phyloP scores from a whole-genome alignment of 305 asterid genomes.

The Withania somnifera region DNA sequence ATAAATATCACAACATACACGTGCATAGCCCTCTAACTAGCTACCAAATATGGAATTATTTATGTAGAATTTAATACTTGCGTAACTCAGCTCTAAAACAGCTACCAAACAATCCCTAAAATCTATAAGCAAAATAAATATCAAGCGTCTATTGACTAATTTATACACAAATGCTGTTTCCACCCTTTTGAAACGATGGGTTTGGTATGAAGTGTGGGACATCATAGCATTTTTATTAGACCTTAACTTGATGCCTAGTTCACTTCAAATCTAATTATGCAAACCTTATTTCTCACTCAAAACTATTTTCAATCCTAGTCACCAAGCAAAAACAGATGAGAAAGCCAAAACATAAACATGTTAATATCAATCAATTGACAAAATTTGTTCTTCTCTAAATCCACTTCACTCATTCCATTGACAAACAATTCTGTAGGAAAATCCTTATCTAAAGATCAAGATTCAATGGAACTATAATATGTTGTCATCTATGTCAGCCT shows the following conservation, averaged over 20 bases:
- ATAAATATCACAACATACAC: no score
- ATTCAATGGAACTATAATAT: neutral
- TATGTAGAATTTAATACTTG: no score
- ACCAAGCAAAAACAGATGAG: neutral
- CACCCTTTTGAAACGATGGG: neutral
- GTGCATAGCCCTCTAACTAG: no score
- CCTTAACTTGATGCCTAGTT: slow-evolving; percentile 23
- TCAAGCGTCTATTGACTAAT: neutral
- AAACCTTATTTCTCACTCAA: slow-evolving; percentile 28
- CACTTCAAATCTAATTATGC: slow-evolving; percentile 34
- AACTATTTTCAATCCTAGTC: neutral
- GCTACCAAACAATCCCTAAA: no score
- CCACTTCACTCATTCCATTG: neutral
- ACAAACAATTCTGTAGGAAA: neutral
- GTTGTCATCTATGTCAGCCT: neutral
- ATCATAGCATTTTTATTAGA: neutral
- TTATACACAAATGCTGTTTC: neutral
- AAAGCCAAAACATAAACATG: neutral
- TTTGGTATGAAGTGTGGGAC: neutral
- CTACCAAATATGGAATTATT: no score
- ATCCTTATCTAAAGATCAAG: neutral
- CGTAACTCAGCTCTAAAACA: no score
- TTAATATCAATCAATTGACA: neutral
- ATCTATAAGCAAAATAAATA: neutral
- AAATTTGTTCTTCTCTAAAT: neutral